Base-by-base conservation (phyloP, 2,329 filamentous ascomycete species). In the Bisporella sp. region DNA sequence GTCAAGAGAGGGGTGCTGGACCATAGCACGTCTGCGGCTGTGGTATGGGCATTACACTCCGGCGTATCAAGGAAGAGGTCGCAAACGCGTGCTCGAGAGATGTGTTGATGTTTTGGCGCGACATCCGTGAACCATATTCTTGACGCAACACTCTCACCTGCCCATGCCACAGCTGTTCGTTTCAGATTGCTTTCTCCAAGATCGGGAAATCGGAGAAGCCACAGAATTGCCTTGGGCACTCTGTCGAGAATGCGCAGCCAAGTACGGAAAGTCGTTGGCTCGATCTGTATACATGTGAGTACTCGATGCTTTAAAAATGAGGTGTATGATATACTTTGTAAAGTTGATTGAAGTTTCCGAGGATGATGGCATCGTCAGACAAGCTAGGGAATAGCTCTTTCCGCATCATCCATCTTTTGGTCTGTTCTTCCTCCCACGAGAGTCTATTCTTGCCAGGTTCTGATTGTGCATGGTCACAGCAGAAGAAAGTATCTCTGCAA, bases 1-100 rank as follows among this genome's bases (percentile, higher is more conserved):
- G 93, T 99, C 31, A 99, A 75, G 28, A 99, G 73, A 5, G 93
- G 93, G 0, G 93, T 97, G 59, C 91, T 95, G 47, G 88, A 95
- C 93, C 93, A 99, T 5, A 99, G 75, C 1, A 97, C 86, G 63
- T 99, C 93, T 9, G 93, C 95, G 2, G 93, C 93, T 1, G 93
- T 99, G 1, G 93, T 99, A 68, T 99, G 93, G 1, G 91, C 93
- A 64, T 99, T 99, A 70, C 93, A 99, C 69, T 99, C 93, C 1
- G 93, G 91, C 0, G 93, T 99, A 68, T 99, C 93, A 11, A 99
- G 79, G 65, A 99, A 97, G 5, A 99, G 74, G 69, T 99, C 93
- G 65, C 92, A 92, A 31, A 99, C 82, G 28, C 91, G 82, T 5
- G 93, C 93, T 33, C 93, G 84, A 5, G 89, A 85, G 58, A 99